Percentiles rank a stretch among this genome's conserved stretches.
Conservation (phyloP, 1,284 basidiomycete genomes). For the Ceratobasidium sp. region DNA sequence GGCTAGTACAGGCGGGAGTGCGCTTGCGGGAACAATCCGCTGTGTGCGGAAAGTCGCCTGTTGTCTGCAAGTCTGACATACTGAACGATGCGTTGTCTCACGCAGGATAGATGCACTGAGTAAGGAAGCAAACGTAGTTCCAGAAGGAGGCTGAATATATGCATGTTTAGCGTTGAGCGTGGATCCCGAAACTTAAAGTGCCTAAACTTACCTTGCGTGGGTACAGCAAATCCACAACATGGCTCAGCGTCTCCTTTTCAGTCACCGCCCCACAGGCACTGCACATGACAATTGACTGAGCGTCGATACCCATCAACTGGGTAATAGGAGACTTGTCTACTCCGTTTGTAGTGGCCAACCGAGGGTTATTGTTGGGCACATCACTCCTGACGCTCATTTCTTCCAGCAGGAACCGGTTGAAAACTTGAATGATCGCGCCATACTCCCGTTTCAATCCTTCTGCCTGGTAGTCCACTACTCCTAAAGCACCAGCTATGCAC, state of each 20-base stretch:
- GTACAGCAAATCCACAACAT: conserved; percentile 90
- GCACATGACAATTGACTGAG: conserved; percentile 83
- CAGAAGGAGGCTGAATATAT: conserved; percentile 12
- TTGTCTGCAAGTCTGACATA: conserved; percentile 86
- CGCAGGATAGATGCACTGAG: conserved; percentile 83
- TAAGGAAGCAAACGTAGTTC: conserved; percentile 72
- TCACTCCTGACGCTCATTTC: conserved; percentile 79
- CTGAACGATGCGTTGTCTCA: conserved; percentile 85
- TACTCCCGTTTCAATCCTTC: conserved; percentile 81
- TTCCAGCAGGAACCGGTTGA: conserved; percentile 94
- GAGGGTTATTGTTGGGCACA: conserved; percentile 57
- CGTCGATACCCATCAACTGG: conserved; percentile 83
- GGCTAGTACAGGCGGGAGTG: conserved; percentile 87
- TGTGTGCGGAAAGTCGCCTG: conserved; percentile 79
- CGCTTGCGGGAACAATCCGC: conserved; percentile 72
- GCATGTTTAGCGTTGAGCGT: neutral
- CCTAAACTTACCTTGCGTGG: conserved; percentile 75
- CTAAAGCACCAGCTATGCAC: conserved; percentile 82
- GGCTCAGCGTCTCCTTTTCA: conserved; percentile 80
- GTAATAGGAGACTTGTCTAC: conserved; percentile 70
- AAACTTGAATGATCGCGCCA: conserved; percentile 90
- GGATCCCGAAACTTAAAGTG: neutral
- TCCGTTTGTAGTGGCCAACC: conserved; percentile 52
- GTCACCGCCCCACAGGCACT: conserved; percentile 77
- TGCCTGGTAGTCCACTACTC: conserved; percentile 89